Percentiles rank a stretch among this genome's conserved stretches.
Conservation (phyloP, 1,284 basidiomycete genomes). For the Marasmius sp. region DNA sequence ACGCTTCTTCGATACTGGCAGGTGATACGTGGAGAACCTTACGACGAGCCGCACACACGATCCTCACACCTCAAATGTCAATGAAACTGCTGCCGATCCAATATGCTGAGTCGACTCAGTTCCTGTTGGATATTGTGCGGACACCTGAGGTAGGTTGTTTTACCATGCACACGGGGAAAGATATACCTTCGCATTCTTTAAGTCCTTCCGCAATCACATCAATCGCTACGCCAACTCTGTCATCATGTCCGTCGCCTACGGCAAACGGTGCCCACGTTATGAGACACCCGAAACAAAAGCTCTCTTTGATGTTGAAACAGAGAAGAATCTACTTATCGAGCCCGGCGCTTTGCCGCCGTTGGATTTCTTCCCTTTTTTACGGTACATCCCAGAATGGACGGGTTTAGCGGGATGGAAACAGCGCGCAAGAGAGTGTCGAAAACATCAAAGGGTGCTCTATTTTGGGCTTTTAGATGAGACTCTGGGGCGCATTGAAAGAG, state of each 20-base stretch:
- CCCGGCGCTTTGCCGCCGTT: constrained; percentile 32
- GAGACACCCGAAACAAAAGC: constrained; percentile 19
- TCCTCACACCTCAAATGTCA: constrained; percentile 26
- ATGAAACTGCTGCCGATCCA: constrained; percentile 25
- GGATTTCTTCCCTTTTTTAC: constrained; percentile 32
- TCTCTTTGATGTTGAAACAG: constrained; percentile 25
- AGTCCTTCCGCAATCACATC: constrained; percentile 28
- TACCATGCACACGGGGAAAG: background rate
- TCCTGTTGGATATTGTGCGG: constrained; percentile 30
- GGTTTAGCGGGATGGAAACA: constrained; percentile 34
- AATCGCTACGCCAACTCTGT: constrained; percentile 28
- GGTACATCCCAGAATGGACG: constrained; percentile 31
- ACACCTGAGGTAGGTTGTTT: constrained; percentile 21
- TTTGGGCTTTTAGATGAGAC: constrained; percentile 11
- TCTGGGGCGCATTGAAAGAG: constrained; percentile 3
- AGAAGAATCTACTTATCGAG: constrained; percentile 25
- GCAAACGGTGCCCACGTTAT: constrained; percentile 28
- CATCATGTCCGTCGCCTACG: constrained; percentile 28
- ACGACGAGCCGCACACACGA: constrained; percentile 24
- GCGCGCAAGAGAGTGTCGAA: constrained; percentile 19
- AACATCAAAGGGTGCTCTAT: constrained; percentile 17
- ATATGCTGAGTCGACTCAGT: constrained; percentile 28
- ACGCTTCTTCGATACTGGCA: no score
- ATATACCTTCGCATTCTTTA: no score
- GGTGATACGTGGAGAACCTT: constrained; percentile 25